phyloP scores from a whole-genome alignment of 1,139 yeast genomes.

The Pichia sp. region DNA sequence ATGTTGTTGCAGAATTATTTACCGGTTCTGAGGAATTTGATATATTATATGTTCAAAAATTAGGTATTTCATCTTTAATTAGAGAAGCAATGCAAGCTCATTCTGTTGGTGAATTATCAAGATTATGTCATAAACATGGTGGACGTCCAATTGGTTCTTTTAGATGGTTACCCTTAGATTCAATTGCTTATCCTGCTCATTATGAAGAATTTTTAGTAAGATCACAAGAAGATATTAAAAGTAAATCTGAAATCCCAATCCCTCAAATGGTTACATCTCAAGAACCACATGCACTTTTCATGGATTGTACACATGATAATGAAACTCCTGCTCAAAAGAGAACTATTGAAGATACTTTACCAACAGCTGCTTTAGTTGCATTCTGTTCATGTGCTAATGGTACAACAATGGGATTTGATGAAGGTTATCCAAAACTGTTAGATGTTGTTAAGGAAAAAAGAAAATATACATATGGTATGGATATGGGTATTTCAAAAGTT shows the following conservation, averaged over 20 bases:
- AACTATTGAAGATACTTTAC: conserved; percentile 88
- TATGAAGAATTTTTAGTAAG: conserved; percentile 32
- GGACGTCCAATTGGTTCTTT: conserved; percentile 94
- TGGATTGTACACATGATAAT: conserved; percentile 98
- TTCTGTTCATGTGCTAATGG: conserved; percentile 94
- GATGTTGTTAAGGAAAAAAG: conserved; percentile 79
- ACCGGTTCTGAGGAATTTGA: conserved; percentile 92
- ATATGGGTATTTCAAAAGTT: conserved; percentile 79
- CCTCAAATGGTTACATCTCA: conserved; percentile 60
- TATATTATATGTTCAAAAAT: conserved; percentile 79
- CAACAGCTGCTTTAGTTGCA: conserved; percentile 91
- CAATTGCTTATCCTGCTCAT: conserved; percentile 58
- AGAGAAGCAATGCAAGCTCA: conserved; percentile 98
- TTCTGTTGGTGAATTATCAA: conserved; percentile 78
- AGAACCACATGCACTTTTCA: conserved; percentile 86
- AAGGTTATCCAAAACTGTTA: conserved; percentile 73
- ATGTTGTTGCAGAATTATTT: conserved; percentile 91
- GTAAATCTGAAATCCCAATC: conserved; percentile 53
- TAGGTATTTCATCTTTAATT: conserved; percentile 81
- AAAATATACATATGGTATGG: conserved; percentile 53
- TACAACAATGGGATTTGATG: conserved; percentile 91
- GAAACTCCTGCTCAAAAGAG: conserved; percentile 85
- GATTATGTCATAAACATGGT: conserved; percentile 86
- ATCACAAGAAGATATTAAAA: conserved; percentile 21
- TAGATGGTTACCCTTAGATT: conserved; percentile 68